These are phyloP conservation scores for Venturia nashicola DNA, from an alignment of 2,329 filamentous ascomycete genomes.

Conservation along the genomic window DNA sequence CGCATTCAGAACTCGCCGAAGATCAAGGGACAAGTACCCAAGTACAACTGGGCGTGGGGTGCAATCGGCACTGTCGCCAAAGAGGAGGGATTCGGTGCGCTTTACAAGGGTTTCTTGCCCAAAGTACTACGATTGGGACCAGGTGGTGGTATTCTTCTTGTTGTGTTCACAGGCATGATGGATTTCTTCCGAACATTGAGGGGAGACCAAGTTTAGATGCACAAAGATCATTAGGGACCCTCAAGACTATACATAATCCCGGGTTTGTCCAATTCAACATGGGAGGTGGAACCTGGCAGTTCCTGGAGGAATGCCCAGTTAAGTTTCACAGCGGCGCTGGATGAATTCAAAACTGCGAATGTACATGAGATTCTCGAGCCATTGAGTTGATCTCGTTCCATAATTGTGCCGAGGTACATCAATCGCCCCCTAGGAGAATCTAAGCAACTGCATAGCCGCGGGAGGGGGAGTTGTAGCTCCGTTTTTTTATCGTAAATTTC, in stretches of 20 bases:
- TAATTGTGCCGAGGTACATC: not conserved
- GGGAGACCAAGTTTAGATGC: constrained; percentile 14
- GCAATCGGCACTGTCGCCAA: constrained; percentile 73
- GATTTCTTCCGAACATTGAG: constrained; percentile 78
- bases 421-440: not conserved
- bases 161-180: constrained; percentile 79
- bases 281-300: not conserved
- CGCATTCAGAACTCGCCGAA: constrained; percentile 91
- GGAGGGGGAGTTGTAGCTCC: too few relatives aligned
- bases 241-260: not conserved
- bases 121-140: constrained; percentile 76
- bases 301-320: not conserved
- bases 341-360: not conserved
- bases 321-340: not conserved
- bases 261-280: not conserved
- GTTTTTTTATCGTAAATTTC: too few relatives aligned
- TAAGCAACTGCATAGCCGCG: too few relatives aligned
- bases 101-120: constrained; percentile 96
- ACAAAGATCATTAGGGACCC: not conserved
- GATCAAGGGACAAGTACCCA: constrained; percentile 66
- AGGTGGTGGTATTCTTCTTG: constrained; percentile 62
- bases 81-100: constrained; percentile 81
- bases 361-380: not conserved
- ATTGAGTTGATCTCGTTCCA: not conserved
- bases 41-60: constrained; percentile 99